Conservation (phyloP, 1,284 basidiomycete genomes). For the Ceratobasidium sp. region DNA sequence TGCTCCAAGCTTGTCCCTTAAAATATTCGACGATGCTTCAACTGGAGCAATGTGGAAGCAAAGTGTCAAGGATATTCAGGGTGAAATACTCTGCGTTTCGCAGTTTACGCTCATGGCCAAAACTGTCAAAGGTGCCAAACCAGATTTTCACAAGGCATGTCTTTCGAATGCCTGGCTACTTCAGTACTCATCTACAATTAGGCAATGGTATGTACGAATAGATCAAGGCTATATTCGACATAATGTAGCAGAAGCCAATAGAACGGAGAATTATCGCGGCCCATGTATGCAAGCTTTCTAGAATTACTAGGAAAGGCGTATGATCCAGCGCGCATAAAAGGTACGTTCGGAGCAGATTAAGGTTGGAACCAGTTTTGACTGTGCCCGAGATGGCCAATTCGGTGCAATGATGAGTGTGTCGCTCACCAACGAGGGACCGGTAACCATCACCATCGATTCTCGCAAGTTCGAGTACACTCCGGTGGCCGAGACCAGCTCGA, state of each 20-base stretch:
- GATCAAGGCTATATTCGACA: neutral
- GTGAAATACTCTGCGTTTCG: slow-evolving; percentile 88
- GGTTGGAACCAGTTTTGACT: neutral
- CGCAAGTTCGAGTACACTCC: slow-evolving; percentile 42
- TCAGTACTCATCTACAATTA: neutral
- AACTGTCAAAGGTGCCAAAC: slow-evolving; percentile 85
- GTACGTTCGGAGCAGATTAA: slow-evolving; percentile 52
- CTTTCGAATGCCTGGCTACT: neutral
- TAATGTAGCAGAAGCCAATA: slow-evolving; percentile 48
- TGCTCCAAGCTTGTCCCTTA: slow-evolving; percentile 64
- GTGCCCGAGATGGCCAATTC: slow-evolving; percentile 77
- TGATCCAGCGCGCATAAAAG: slow-evolving; percentile 77
- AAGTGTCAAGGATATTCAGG: slow-evolving; percentile 82
- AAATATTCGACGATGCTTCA: slow-evolving; percentile 71
- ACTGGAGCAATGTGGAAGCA: slow-evolving; percentile 78
- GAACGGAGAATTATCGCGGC: slow-evolving; percentile 70
- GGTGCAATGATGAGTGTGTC: slow-evolving; percentile 93
- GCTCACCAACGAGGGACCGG: slow-evolving; percentile 85
- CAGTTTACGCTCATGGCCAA: slow-evolving; percentile 92
- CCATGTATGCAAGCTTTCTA: slow-evolving; percentile 76
- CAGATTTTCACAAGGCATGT: slow-evolving; percentile 90
- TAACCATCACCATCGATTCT: slow-evolving; percentile 78
- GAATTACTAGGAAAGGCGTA: slow-evolving; percentile 70
- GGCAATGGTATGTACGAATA: slow-evolving; percentile 22
- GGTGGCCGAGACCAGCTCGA: neutral